Base-by-base conservation (phyloP, 1,284 basidiomycete species). In the Cutaneotrichosporon spelunceum region DNA sequence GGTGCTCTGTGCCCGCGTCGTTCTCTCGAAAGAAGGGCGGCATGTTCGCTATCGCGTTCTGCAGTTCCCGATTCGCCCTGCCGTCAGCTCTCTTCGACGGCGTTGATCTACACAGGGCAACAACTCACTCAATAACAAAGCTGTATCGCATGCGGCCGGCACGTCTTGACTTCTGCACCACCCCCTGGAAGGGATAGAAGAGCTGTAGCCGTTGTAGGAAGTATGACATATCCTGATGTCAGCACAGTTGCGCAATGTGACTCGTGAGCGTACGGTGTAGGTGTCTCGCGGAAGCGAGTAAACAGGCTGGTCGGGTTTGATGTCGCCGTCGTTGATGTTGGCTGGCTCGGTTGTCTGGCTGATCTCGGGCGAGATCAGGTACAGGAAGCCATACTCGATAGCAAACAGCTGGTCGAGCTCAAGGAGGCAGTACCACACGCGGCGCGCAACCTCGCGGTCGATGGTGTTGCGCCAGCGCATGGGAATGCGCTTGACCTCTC, bases 341-440 rank as follows among this genome's bases (percentile, higher is more conserved):
- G 68, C 68, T 16, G 68, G 68, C 56, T 70, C 68, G 4, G 60
- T 62, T 21, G 68, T 66, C 56, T 68, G 67, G 56, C 66, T 60
- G 30, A 66, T 66, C 53, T 67, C 64, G 45, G 64, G 62, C 10
- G 63, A 62, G 55, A 70, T 68, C 33, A 65, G 63, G 39, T 68
- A 68, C 50, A 68, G 56, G 57, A 68, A 68, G 5, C 66, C 65
- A 24, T 70, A 66, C 53, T 70, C 68, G 50, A 68, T 68, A 6
- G 66, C 63, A 26, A 70, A 70, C 5, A 67, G 64, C 63, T 65
- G 65, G 56, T 70, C 68, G n/a, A 70, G 62, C 54, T 70, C 68
- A 13, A 66, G 61, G 9, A 70, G 56, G 24, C 63, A 62, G 56
- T 63, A 67, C 68, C 68, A 70, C 10, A 70, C 66, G 21, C 68